Evolutionary conservation across 495 filamentous ascomycete genomes (phyloP).

Genomic region (Stereocaulon alpinum): DNA sequence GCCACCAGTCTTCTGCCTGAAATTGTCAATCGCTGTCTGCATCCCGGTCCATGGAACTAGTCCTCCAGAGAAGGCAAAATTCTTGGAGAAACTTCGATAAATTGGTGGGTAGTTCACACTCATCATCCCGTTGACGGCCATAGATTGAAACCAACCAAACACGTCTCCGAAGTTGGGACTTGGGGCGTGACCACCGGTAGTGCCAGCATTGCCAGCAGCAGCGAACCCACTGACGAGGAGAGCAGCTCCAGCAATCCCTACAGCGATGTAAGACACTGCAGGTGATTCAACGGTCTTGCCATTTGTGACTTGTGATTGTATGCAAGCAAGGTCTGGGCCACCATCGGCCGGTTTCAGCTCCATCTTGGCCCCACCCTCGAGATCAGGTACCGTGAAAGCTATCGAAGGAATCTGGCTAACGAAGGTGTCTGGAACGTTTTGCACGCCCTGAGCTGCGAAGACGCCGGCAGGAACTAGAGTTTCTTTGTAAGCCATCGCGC

Average conservation of each 20-base stretch:
- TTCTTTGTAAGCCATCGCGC: not conserved
- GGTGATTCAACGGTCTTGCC: slow-evolving; percentile 69
- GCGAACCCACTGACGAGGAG: slow-evolving; percentile 64
- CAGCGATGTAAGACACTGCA: slow-evolving; percentile 75
- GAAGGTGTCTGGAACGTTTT: slow-evolving; percentile 58
- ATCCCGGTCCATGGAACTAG: slow-evolving; percentile 71
- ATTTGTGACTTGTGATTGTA: slow-evolving; percentile 72
- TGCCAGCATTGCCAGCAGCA: slow-evolving; percentile 53
- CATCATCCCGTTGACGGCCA: slow-evolving; percentile 94
- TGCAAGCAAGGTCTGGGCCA: slow-evolving; percentile 62
- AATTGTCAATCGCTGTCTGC: slow-evolving; percentile 76
- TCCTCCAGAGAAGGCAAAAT: slow-evolving; percentile 88
- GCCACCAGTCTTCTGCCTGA: slow-evolving; percentile 70
- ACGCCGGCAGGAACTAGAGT: slow-evolving; percentile 55
- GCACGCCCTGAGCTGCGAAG: slow-evolving; percentile 61
- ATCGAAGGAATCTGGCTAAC: slow-evolving; percentile 74
- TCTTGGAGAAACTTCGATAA: slow-evolving; percentile 79
- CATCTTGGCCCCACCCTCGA: slow-evolving; percentile 77
- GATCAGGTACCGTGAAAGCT: slow-evolving; percentile 83
- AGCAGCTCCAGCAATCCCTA: slow-evolving; percentile 77
- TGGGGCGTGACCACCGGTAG: slow-evolving; percentile 52
- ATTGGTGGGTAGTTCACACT: slow-evolving; percentile 77
- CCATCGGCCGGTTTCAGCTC: slow-evolving; percentile 54
- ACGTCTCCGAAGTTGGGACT: slow-evolving; percentile 84
- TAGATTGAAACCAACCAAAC: slow-evolving; percentile 81